Evolutionary conservation across 495 filamentous ascomycete genomes (phyloP).

Genomic region (Wilcoxina mikolae): DNA sequence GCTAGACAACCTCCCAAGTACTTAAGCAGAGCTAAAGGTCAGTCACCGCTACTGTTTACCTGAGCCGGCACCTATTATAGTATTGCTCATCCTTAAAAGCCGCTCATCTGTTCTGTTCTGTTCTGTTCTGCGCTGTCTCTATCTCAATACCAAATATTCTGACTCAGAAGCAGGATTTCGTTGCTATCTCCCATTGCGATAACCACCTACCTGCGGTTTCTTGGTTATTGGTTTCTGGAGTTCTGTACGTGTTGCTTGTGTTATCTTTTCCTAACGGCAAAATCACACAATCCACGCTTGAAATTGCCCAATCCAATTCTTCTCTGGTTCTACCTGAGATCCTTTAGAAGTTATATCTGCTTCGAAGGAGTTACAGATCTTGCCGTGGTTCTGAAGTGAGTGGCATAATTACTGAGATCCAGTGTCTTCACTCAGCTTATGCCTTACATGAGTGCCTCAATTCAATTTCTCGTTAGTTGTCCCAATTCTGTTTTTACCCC

Average conservation of each 20-base stretch:
- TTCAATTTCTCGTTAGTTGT: constrained; percentile 30
- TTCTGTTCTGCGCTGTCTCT: too few species aligned
- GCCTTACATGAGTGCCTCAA: constrained; percentile 29
- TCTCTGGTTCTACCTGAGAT: not conserved
- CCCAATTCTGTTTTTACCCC: constrained; percentile 18
- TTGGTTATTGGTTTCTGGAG: not conserved
- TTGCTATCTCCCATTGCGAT: not conserved
- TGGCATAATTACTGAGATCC: not conserved
- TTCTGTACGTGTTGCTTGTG: not conserved
- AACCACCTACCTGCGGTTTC: not conserved
- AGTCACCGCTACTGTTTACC: too few species aligned
- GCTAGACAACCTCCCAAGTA: too few species aligned
- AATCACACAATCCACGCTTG: not conserved
- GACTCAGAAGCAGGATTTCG: not conserved
- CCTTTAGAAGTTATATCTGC: not conserved
- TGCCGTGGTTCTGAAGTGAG: not conserved
- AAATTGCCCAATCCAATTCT: not conserved
- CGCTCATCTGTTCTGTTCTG: too few species aligned
- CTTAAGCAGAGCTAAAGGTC: not conserved
- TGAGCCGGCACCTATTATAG: too few species aligned
- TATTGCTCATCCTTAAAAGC: too few species aligned
- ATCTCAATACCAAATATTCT: too few species aligned
- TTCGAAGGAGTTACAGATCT: not conserved
- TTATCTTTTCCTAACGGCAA: not conserved
- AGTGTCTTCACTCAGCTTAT: constrained; percentile 9